Evolutionary conservation across 495 filamentous ascomycete species (phyloP), one percentile per base, ranked within the genome.

Genomic region (Talaromyces liani): DNA sequence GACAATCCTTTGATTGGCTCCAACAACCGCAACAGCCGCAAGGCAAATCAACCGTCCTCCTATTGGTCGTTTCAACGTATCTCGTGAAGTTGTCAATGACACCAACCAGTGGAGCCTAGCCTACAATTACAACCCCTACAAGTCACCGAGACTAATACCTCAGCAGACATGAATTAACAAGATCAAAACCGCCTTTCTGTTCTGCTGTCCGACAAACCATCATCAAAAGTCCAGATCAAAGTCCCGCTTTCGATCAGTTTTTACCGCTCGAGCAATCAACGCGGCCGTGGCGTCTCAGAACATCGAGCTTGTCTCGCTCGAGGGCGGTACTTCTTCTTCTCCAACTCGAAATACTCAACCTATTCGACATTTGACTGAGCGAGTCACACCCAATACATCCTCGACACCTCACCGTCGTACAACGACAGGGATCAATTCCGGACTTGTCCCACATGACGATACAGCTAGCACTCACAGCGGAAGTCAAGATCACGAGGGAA

Each of bases 221-320:
- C n/a, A 49, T 9, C n/a, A 49, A 20, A 18, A 49, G 45, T 8
- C 8, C 45, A n/a, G 45, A 9, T 49, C 45, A 7, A 7, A 20
- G 18, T 49, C 47, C 25, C 14, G 27, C 47, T 25, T 18, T 20
- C 45, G 41, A 7, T 16, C 24, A 41, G 36, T 41, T 41, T 41
- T 41, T 16, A 14, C 45, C 45, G 14, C 16, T 8, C n/a, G 41
- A 47, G 41, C n/a, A n/a, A 18, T 47, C 22, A 31, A 24, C 60
- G 27, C 27, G 27, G 77, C 63, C 65, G 71, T 73, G 69, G 69
- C 67, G 68, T 60, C 60, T 62, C 63, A 63, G 64, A 71, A 65
- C 62, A 72, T 77, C 60, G 75, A 78, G 64, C 74, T 80, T 63
- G 70, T 69, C 67, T 70, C 79, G 16, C 75, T 73, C 66, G 53